Percentiles rank a stretch among this genome's conserved stretches.
Conservation (phyloP, 805 yeast genomes). For the Hanseniaspora jakobsenii region DNA sequence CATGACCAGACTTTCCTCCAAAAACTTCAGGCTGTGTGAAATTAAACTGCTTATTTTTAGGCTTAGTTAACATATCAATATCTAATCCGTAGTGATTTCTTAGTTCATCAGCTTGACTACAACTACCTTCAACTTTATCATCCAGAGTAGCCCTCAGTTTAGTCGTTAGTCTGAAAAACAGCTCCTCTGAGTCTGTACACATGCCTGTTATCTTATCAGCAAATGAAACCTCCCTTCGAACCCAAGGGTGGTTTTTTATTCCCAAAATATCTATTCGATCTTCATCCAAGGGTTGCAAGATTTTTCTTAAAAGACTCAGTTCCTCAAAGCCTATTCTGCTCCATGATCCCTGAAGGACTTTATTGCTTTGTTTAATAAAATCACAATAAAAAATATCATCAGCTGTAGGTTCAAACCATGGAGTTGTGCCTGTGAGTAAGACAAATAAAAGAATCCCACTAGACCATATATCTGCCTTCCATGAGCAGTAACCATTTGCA, state of each 20-base stretch:
- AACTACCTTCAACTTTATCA: no score
- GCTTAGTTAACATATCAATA: background rate
- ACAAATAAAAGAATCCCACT: conserved; percentile 55
- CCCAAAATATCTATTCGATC: conserved; percentile 33
- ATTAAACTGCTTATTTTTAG: background rate
- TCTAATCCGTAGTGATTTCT: no score
- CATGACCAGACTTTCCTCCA: background rate
- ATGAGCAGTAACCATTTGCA: conserved; percentile 43
- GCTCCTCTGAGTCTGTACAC: conserved; percentile 41
- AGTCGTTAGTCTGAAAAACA: conserved; percentile 41
- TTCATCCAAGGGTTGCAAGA: conserved; percentile 39
- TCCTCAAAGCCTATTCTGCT: conserved; percentile 37
- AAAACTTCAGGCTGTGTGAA: conserved; percentile 6
- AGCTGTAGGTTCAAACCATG: conserved; percentile 55
- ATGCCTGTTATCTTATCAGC: conserved; percentile 34
- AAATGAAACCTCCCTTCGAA: conserved; percentile 32
- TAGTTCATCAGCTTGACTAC: no score
- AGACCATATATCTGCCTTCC: conserved; percentile 54
- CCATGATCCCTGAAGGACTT: conserved; percentile 43
- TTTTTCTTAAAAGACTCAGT: conserved; percentile 40
- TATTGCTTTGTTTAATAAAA: conserved; percentile 37
- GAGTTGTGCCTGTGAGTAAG: conserved; percentile 50
- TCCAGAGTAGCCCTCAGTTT: conserved; percentile 42
- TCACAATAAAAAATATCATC: conserved; percentile 39
- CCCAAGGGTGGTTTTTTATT: conserved; percentile 48